Conservation (phyloP, 495 filamentous ascomycete genomes). For the Penicillium maclennaniae region DNA sequence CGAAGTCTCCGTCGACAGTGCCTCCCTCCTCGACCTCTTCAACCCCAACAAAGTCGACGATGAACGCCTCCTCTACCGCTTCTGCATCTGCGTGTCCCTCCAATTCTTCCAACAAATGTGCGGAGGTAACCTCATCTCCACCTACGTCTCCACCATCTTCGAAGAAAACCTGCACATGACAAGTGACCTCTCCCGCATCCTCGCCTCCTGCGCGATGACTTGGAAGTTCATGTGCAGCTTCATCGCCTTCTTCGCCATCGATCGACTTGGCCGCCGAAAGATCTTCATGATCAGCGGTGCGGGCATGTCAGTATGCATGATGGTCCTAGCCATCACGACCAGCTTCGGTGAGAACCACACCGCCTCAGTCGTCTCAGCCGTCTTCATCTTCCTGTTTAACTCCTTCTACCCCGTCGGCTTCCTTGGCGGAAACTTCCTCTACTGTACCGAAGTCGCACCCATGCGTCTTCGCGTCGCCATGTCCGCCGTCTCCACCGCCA, state of each 20-base stretch:
- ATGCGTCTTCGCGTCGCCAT: slow-evolving; percentile 51
- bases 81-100: slow-evolving; percentile 32
- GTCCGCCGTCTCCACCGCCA: slow-evolving; percentile 39
- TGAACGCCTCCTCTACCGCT: slow-evolving; percentile 31
- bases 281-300: slow-evolving; percentile 46
- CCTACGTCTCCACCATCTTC: slow-evolving; percentile 35
- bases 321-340: slow-evolving; percentile 38
- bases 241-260: slow-evolving; percentile 49
- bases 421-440: slow-evolving; percentile 55
- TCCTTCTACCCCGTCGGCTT: slow-evolving; percentile 58
- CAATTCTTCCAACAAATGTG: slow-evolving; percentile 46
- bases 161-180: slow-evolving; percentile 28
- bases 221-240: slow-evolving; percentile 50
- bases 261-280: slow-evolving; percentile 44
- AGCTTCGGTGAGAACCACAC: slow-evolving; percentile 33
- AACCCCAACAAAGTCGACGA: slow-evolving; percentile 11
- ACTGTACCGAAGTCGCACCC: slow-evolving; percentile 55
- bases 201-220: slow-evolving; percentile 38
- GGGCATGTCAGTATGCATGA: slow-evolving; percentile 39
- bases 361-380: slow-evolving; percentile 33
- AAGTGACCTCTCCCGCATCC: slow-evolving; percentile 24
- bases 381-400: slow-evolving; percentile 60
- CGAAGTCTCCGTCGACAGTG: slow-evolving; percentile 14
- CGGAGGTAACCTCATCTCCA: slow-evolving; percentile 35
- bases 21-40: neutral